These are phyloP conservation scores for Calonectria pteridis DNA, from an alignment of 2,329 filamentous ascomycete genomes.

Conservation along the genomic window DNA sequence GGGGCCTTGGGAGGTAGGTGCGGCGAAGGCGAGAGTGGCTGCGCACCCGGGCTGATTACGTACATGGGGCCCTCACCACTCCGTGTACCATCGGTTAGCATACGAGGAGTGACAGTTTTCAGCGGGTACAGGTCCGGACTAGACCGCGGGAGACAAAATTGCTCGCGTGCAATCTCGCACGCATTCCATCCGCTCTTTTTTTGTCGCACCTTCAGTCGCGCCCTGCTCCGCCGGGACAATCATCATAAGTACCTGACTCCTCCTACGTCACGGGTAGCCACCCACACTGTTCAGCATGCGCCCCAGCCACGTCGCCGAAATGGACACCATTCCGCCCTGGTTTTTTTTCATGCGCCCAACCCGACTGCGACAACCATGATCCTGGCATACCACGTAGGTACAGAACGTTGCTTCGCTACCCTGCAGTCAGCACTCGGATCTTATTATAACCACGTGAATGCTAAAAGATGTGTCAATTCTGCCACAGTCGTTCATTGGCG, in stretches of 20 bases:
- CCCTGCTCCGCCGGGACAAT: slow-evolving; percentile 5
- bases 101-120: slow-evolving; percentile 19
- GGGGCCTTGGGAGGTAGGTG: slow-evolving; percentile 12
- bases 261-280: slow-evolving; percentile 23
- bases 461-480: not conserved
- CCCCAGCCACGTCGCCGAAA: slow-evolving; percentile 21
- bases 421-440: slow-evolving; percentile 2
- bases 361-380: slow-evolving; percentile 1
- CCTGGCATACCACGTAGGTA: slow-evolving; percentile 6
- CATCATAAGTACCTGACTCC: slow-evolving; percentile 8
- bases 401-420: not conserved
- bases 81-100: not conserved
- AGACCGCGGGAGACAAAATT: slow-evolving; percentile 9
- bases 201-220: not conserved
- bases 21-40: slow-evolving; percentile 27
- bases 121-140: not conserved
- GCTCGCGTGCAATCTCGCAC: not conserved
- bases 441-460: not conserved
- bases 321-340: slow-evolving; percentile 3
- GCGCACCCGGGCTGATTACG: slow-evolving; percentile 29
- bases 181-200: not conserved
- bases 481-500: not conserved
- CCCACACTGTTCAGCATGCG: slow-evolving; percentile 13
- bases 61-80: slow-evolving; percentile 15
- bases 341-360: slow-evolving; percentile 18